Evolutionary conservation across 2,329 filamentous ascomycete genomes (phyloP).

Genomic region (Monosporascus cannonballus): DNA sequence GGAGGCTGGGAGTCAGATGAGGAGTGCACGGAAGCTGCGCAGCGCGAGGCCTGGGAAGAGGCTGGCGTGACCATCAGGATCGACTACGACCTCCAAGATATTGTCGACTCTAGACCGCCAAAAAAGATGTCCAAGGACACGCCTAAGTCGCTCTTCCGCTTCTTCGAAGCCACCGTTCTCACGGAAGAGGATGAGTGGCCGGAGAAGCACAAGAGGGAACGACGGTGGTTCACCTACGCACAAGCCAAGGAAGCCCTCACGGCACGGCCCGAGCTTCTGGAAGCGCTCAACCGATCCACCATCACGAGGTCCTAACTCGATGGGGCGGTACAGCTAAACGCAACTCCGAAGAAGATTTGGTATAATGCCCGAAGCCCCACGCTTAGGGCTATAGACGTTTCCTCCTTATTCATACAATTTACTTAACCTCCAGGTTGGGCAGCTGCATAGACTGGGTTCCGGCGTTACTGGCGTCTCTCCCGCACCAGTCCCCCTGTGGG

Average conservation of each 20-base stretch:
- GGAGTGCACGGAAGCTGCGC: conserved; percentile 74
- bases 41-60: conserved; percentile 96
- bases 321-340: neutral
- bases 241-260: conserved; percentile 75
- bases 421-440: neutral
- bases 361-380: neutral
- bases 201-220: conserved; percentile 83
- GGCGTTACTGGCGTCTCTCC: conserved; percentile 18
- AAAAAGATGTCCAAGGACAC: conserved; percentile 62
- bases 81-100: conserved; percentile 78
- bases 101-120: conserved; percentile 76
- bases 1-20: conserved; percentile 98
- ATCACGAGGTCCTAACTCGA: conserved; percentile 44
- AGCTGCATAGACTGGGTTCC: conserved; percentile 12
- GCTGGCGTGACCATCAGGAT: conserved; percentile 85
- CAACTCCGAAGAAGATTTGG: neutral
- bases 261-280: conserved; percentile 77
- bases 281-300: conserved; percentile 78
- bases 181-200: conserved; percentile 86
- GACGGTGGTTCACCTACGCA: conserved; percentile 82
- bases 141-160: conserved; percentile 63
- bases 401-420: conserved; percentile 5
- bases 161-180: conserved; percentile 83
- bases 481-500: neutral
- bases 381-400: neutral